Conservation (phyloP, 2,329 filamentous ascomycete species). For the Colletotrichum phormii region DNA sequence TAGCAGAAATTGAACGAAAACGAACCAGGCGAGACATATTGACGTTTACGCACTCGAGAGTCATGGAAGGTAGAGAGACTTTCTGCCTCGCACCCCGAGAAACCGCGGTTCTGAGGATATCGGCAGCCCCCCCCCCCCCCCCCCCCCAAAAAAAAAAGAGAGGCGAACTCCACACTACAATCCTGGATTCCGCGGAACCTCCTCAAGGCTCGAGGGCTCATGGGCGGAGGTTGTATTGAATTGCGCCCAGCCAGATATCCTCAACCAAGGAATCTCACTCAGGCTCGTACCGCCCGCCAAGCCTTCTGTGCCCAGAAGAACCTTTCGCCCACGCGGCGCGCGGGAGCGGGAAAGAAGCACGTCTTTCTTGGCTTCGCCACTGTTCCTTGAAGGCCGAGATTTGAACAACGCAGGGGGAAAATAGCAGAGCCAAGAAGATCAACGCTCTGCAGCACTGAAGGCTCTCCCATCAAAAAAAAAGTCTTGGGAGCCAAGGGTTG, state of each 20-base stretch:
- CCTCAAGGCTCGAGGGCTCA: background rate
- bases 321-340: background rate
- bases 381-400: background rate
- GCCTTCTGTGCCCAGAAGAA: background rate
- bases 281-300: background rate
- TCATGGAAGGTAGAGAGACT: background rate
- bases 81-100: background rate
- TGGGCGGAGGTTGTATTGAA: background rate
- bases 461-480: background rate
- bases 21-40: background rate
- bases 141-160: background rate
- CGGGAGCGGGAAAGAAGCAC: background rate
- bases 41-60: background rate
- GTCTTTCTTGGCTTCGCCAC: background rate
- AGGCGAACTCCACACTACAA: background rate
- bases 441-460: background rate
- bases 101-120: background rate
- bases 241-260: background rate
- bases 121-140: too few species aligned
- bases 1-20: background rate
- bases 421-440: constrained; percentile 12
- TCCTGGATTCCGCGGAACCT: background rate
- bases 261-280: background rate
- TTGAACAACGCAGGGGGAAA: background rate
- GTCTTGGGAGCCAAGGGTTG: constrained; percentile 16